Base-by-base conservation (phyloP, 192 early-diverging fungal genomes). In the Mortierella antarctica region DNA sequence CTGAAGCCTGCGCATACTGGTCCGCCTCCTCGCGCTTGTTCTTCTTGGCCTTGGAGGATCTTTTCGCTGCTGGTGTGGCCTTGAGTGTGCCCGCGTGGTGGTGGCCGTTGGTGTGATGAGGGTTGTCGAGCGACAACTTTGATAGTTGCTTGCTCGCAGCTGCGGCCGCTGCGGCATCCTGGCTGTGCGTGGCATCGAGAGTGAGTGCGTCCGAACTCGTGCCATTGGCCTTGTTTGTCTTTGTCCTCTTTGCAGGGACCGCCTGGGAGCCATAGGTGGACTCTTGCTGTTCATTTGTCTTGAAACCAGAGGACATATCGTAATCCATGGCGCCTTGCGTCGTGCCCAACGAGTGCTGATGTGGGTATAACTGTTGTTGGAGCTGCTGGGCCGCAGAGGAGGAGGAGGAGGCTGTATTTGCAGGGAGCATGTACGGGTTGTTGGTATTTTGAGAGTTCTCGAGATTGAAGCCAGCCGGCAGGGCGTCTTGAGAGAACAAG, bases 181-280 rank as follows among this genome's bases (percentile, higher is more conserved):
- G 31, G 21, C 46, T 69, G 15, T 56, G n/a, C 7, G 10, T 17
- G 57, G 5, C 31, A 14, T 39, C n/a, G 57, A 51, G 50, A 65
- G 13, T 12, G 63, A 39, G 62, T 2, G 23, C 11, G 13, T 46
- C 48, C 12, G 20, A 47, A 44, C 40, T 20, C 9, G 44, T 23
- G 54, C 14, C 45, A 39, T 13, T 46, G 18, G 42, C 54, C 44
- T 80, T 80, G 60, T 64, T 80, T 46, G 77, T 72, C 65, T 80
- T 80, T 57, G 65, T 69, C 18, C 77, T 53, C 60, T 80, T 80
- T 20, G 75, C 56, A 47, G 74, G 74, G 48, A 65, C 56, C 5
- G 66, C 31, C 31, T 31, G 31, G 31, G 3, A 31, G 31, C 31
- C 31, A 31, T 31, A 31, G 31, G 31, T 3, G 3, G 31, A 31